Conservation (phyloP, 2,329 filamentous ascomycete species). For the Endothia cerciana region DNA sequence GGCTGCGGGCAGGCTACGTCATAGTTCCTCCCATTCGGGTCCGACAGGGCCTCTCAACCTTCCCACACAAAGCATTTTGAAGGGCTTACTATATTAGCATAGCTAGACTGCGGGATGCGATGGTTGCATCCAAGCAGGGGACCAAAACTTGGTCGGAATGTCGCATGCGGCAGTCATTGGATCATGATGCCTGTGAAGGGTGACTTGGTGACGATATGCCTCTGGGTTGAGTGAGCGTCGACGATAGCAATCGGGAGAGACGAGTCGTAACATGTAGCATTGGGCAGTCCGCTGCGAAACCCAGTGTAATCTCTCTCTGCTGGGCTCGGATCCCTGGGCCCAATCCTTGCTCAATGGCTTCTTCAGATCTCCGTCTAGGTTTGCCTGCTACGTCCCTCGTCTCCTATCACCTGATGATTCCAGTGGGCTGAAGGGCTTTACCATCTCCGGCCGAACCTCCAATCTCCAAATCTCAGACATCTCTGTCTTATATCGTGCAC, state of each 20-base stretch:
- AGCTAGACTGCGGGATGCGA: slow-evolving; percentile 1
- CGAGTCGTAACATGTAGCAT: neutral
- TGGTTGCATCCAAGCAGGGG: slow-evolving; percentile 1
- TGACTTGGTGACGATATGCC: neutral
- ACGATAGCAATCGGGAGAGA: neutral
- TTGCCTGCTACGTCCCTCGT: no score
- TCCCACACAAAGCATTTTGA: neutral
- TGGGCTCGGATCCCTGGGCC: neutral
- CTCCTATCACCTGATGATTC: neutral
- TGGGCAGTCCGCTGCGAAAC: neutral
- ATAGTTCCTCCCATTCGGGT: slow-evolving; percentile 3
- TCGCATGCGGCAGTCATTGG: slow-evolving; percentile 7
- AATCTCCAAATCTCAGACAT: neutral
- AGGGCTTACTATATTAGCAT: no score
- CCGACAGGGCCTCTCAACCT: neutral
- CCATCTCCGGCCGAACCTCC: neutral
- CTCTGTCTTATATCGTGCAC: no score
- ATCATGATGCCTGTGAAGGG: no score
- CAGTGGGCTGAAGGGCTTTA: neutral
- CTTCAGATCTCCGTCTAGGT: neutral
- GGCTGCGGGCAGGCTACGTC: neutral
- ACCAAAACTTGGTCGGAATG: slow-evolving; percentile 1
- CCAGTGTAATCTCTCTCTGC: neutral
- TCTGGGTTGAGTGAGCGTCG: neutral
- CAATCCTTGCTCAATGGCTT: neutral